Conservation (phyloP, 1,139 yeast species). For the Diutina mesorugosa region DNA sequence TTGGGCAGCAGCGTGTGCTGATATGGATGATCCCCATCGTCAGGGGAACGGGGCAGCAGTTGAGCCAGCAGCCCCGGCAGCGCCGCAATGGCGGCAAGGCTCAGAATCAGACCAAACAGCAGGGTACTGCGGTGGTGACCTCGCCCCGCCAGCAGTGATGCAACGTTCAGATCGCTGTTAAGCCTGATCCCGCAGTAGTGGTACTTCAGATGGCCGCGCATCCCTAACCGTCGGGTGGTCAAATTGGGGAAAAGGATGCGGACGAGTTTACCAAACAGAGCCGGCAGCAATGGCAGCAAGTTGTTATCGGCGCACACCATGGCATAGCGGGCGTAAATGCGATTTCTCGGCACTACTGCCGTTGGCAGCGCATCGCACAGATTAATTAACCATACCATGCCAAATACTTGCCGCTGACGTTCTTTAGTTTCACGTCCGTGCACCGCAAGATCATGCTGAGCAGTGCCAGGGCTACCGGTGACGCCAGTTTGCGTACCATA, state of each 20-base stretch:
- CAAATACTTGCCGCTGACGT: conserved; percentile 64
- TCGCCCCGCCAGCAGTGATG: neutral
- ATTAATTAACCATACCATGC: conserved; percentile 67
- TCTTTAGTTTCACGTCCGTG: conserved; percentile 23
- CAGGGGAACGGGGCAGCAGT: neutral
- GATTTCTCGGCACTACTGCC: conserved; percentile 73
- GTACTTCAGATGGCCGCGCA: conserved; percentile 80
- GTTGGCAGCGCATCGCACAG: conserved; percentile 53
- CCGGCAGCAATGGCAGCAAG: conserved; percentile 69
- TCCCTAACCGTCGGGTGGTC: conserved; percentile 76
- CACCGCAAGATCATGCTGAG: conserved; percentile 3
- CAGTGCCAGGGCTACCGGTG: conserved; percentile 3
- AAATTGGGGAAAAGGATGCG: conserved; percentile 60
- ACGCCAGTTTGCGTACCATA: neutral
- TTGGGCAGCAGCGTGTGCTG: conserved; percentile 5
- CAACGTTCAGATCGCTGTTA: conserved; percentile 26
- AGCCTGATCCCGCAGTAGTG: conserved; percentile 80
- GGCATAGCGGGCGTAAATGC: conserved; percentile 72
- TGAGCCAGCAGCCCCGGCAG: neutral
- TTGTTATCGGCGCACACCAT: conserved; percentile 56
- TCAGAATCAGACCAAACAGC: neutral
- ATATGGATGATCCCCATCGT: neutral
- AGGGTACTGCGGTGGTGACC: neutral
- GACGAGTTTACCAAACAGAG: conserved; percentile 78
- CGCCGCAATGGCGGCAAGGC: neutral